Evolutionary conservation across 352 stramenopile genomes (phyloP), one percentile per base, ranked within the genome.

Genomic region (Globisporangium rhizosaccharum): DNA sequence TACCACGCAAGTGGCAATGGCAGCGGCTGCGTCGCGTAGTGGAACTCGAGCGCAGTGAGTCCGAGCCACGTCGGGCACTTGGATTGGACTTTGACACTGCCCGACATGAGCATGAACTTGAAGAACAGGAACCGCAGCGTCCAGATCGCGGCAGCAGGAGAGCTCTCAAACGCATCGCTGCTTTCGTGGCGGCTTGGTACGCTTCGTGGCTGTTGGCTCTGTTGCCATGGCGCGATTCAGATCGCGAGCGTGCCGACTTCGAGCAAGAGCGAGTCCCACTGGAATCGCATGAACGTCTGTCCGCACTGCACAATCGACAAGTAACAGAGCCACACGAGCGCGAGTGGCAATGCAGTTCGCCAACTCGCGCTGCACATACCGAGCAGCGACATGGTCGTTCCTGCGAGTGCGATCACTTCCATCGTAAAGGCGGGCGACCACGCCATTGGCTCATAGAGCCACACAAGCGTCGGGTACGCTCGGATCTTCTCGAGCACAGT

Each of bases 91-190:
- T 98, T 98, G 45, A 97, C 90, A 9, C 83, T 74, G 3, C 88
- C 88, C 8, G 74, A 86, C 91, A 98, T 97, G 66, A 97, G 70
- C 87, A 97, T 98, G 54, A 97, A 87, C 71, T 97, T 98, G 77
- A 97, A 96, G 33, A 97, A 83, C 20, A 96, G 64, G 60, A 97
- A 95, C 37, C 88, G 76, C 37, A 98, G 57, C 2, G 78, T 77
- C 81, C 78, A 96, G 26, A 79, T 58, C 0, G 70, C 62, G 1
- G 67, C 57, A 1, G 61, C 36, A 0, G 71, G 66, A 0, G 41
- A 9, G 41, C 70, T 66, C 46, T 80, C 67, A 17, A 84, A 82
- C 2, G 25, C 57, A 6, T 62, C 48, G 17, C 52, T 28, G n/a
- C 33, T n/a, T 47, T 41, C 28, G 28, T 33, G 28, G 28, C 6